These are phyloP conservation scores for Phytophthora ohioensis DNA, from an alignment of 352 stramenopile genomes.

Conservation along the genomic window DNA sequence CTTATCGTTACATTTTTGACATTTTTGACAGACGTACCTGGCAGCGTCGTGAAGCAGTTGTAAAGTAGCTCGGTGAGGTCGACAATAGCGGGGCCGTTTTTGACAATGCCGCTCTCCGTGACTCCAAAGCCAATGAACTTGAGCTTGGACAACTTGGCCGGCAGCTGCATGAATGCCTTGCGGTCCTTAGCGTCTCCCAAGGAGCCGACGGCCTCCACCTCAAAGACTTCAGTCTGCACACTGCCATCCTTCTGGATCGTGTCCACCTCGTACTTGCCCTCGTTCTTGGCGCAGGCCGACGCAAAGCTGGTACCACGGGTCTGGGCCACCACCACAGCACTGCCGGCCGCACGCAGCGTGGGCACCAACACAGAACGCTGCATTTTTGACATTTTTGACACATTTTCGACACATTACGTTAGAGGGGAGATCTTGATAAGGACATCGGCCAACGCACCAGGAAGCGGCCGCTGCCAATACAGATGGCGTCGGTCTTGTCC, in stretches of 20 bases:
- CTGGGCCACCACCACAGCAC: slow-evolving; percentile 68
- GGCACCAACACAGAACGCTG: slow-evolving; percentile 75
- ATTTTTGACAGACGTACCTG: slow-evolving; percentile 32
- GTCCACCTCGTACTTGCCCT: slow-evolving; percentile 73
- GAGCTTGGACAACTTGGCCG: slow-evolving; percentile 49
- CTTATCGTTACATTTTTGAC: slow-evolving; percentile 3
- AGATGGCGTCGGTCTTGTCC: slow-evolving; percentile 47
- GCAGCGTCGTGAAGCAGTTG: slow-evolving; percentile 45
- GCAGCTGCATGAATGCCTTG: slow-evolving; percentile 48
- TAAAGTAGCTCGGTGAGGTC: slow-evolving; percentile 66
- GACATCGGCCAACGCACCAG: slow-evolving; percentile 44
- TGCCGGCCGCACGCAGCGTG: slow-evolving; percentile 45
- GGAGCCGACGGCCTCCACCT: slow-evolving; percentile 51
- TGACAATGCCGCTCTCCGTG: slow-evolving; percentile 60
- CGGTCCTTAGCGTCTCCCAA: slow-evolving; percentile 43
- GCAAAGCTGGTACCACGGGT: slow-evolving; percentile 67
- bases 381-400: slow-evolving; percentile 12
- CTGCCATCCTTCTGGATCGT: slow-evolving; percentile 59
- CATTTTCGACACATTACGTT: slow-evolving; percentile 2
- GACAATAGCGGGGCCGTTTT: slow-evolving; percentile 44
- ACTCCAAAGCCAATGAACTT: slow-evolving; percentile 69
- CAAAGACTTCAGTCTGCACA: slow-evolving; percentile 47
- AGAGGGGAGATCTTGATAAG: neutral
- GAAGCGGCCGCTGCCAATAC: slow-evolving; percentile 80
- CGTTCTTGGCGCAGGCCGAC: slow-evolving; percentile 35